Evolutionary conservation across 2,329 filamentous ascomycete genomes (phyloP), one percentile per base, ranked within the genome.

Genomic region (Cytospora leucostoma): DNA sequence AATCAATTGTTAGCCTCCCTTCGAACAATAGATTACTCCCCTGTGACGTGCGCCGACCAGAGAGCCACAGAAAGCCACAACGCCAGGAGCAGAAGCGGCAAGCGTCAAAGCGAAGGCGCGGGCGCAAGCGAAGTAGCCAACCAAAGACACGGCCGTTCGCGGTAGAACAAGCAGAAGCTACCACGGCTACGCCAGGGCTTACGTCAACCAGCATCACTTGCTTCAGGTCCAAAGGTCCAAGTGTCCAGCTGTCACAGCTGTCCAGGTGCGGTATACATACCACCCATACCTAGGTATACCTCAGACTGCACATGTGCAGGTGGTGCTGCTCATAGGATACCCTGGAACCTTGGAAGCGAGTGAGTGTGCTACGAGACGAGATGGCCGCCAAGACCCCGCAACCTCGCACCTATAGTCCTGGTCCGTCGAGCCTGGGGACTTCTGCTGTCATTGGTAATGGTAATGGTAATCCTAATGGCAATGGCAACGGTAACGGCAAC

Each of bases 321-420:
- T 27, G 27, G 27, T 27, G 27, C 27, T 27, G 27, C 27, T 27
- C 27, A 27, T 27, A 27, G 27, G 27, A 27, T 27, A 27, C 27
- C 27, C 27, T 27, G 27, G 27, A 27, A 27, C 27, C 27, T 27
- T 27, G 27, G 27, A 27, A 27, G 27, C 27, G 27, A 27, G 27
- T 27, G 27, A 27, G 27, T 27, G 27, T 27, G 27, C 27, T 27
- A 27, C 27, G 27, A 27, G 27, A 27, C 27, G 40, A 33, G 13
- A 65, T 65, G 64, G 61, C 61, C 37, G 61, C 61, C 49, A 55
- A 51, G n/a, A 37, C 53, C 64, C 61, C 57, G 53, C 61, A 60
- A 21, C 15, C 47, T n/a, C 54, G 49, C 44, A 53, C 47, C 19
- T 47, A 52, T 55, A 21, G 32, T 32, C 59, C 44, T 27, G 27